Evolutionary conservation across 208 protist genomes (phyloP).

Genomic region (Novymonas esmeraldas): DNA sequence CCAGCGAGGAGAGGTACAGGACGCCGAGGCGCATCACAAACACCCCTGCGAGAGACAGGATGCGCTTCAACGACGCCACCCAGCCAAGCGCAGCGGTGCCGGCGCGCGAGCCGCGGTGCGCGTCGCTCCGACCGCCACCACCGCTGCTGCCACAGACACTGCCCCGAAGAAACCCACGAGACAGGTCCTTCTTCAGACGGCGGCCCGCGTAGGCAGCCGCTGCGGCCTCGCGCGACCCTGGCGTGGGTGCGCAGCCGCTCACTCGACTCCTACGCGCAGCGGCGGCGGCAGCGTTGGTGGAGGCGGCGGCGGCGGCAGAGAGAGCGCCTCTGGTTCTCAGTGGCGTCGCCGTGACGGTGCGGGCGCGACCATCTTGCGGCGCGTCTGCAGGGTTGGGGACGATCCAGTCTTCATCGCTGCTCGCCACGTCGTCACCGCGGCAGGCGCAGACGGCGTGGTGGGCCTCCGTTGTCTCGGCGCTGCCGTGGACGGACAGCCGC

Average conservation of each 20-base stretch:
- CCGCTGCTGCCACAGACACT: no score
- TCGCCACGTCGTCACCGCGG: neutral
- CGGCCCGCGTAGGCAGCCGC: slow-evolving; percentile 10
- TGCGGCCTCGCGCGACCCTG: neutral
- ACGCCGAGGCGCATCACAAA: slow-evolving; percentile 9
- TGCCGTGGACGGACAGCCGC: neutral
- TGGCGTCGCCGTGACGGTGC: no score
- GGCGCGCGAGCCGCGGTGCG: neutral
- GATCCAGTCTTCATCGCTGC: slow-evolving; percentile 21
- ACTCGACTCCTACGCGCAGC: neutral
- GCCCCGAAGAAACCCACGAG: neutral
- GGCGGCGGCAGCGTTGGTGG: no score
- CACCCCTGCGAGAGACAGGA: slow-evolving; percentile 6
- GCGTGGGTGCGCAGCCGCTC: neutral
- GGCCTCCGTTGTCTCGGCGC: neutral
- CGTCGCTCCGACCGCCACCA: neutral
- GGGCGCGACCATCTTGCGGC: neutral
- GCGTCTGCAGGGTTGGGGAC: neutral
- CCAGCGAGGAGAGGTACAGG: slow-evolving; percentile 14
- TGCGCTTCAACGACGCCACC: neutral
- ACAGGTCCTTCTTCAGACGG: neutral
- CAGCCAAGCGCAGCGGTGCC: slow-evolving; percentile 5
- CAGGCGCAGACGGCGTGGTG: neutral
- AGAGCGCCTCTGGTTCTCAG: no score
- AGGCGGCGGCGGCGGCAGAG: no score